Conservation (phyloP, 257 asterid species). For the Craterostigma plantagineum region DNA sequence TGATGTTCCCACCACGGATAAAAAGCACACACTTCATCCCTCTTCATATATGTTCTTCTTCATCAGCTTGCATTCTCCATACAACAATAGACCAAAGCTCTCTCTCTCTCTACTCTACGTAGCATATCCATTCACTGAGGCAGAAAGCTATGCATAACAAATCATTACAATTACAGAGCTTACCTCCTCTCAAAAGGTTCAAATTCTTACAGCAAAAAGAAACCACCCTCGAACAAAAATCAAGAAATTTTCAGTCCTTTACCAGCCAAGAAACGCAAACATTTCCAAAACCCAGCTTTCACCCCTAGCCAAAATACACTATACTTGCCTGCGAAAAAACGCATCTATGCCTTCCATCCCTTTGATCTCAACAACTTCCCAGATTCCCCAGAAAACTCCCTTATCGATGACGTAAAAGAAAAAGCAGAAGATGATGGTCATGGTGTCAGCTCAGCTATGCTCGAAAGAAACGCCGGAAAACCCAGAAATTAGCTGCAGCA, state of each 20-base stretch:
- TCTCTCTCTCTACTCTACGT: no score
- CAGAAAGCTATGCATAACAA: no score
- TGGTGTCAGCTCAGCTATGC: not conserved
- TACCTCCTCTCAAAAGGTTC: conserved; percentile 75
- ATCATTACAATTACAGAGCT: conserved; percentile 9
- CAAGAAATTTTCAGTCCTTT: conserved; percentile 9
- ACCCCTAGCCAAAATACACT: not conserved
- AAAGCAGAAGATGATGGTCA: not conserved
- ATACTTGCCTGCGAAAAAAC: conserved; percentile 70
- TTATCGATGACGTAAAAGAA: not conserved
- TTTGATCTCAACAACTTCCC: conserved; percentile 39
- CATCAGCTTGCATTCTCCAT: no score
- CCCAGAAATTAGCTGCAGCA: conserved; percentile 1
- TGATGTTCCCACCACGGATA: no score
- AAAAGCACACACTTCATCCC: no score
- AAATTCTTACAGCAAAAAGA: conserved; percentile 22
- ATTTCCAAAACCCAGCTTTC: conserved; percentile 5
- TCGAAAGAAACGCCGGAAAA: not conserved
- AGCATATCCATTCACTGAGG: no score
- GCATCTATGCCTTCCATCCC: conserved; percentile 47
- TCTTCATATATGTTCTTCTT: no score
- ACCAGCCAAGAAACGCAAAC: conserved; percentile 69
- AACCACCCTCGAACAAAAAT: not conserved
- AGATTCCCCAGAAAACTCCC: conserved; percentile 6
- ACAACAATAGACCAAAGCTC: no score